Base-by-base conservation (phyloP, 2,329 filamentous ascomycete genomes). In the Paracoccidioides brasiliensis region DNA sequence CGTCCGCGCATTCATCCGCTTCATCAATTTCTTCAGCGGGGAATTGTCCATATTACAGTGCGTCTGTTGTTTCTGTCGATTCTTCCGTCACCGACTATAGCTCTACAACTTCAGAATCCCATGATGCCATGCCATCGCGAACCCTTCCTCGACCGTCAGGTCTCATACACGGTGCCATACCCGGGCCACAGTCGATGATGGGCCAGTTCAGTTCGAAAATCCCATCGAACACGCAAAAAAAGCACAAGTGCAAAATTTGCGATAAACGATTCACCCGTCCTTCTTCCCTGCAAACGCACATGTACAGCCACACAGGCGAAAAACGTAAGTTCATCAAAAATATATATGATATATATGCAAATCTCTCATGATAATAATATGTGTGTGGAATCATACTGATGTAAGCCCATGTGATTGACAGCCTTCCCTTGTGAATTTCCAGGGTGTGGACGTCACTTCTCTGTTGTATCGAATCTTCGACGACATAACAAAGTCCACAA, bases 171-270 rank as follows among this genome's bases (percentile, higher is more conserved):
- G 75, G 75, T 45, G 82, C 78, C 56, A 78, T 84, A 37, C 88
- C 89, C 1, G 89, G 90, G 0, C 90, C 90, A 1, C 88, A 94
- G 68, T 94, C 90, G 0, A 96, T 98, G 90, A 98, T 98, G 93
- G 84, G 89, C 53, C 90, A 95, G 66, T 97, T 97, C 75, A 96
- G 88, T 73, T 96, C 91, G 60, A 96, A 96, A 74, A 85, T 96
- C 53, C 90, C 90, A 0, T 90, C 88, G 15, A 95, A 89, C 74
- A 93, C 91, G 8, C 90, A 96, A 69, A 97, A 97, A 83, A 97
- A 97, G 79, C 93, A 97, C 76, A 96, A 96, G 78, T 97, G 91
- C 81, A 96, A 95, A 75, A 88, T 97, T 58, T 97, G 91, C 76
- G 91, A 96, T 73, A 96, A 97, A 80, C 84, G 91, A 45, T 97